These are phyloP conservation scores for Metarhizium guizhouense DNA, from an alignment of 2,329 filamentous ascomycete genomes.

Conservation along the genomic window DNA sequence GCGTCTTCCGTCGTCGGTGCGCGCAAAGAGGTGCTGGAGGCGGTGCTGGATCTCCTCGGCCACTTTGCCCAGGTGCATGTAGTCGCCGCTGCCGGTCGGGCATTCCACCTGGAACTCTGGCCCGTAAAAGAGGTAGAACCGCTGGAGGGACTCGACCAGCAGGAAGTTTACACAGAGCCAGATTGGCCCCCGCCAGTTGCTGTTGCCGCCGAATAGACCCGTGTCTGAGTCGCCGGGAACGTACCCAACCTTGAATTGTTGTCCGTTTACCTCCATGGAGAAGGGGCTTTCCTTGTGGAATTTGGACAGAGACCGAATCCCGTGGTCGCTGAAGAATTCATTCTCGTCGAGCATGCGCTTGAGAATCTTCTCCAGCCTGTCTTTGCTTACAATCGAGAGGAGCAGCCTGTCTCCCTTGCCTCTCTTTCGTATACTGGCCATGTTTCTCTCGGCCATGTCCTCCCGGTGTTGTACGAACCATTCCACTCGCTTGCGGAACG, in stretches of 20 bases:
- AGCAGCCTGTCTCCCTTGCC: slow-evolving; percentile 86
- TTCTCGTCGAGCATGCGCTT: slow-evolving; percentile 88
- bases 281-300: slow-evolving; percentile 84
- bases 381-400: slow-evolving; percentile 83
- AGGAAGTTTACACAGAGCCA: slow-evolving; percentile 97
- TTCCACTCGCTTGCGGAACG: slow-evolving; percentile 85
- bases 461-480: slow-evolving; percentile 89
- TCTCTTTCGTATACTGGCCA: slow-evolving; percentile 83
- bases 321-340: slow-evolving; percentile 84
- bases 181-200: slow-evolving; percentile 93
- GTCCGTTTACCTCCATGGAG: slow-evolving; percentile 92
- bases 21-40: slow-evolving; percentile 81
- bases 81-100: slow-evolving; percentile 84
- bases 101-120: slow-evolving; percentile 84
- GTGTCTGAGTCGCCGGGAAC: slow-evolving; percentile 95
- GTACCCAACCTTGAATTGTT: slow-evolving; percentile 80
- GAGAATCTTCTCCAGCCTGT: slow-evolving; percentile 82
- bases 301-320: slow-evolving; percentile 87
- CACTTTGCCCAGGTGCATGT: slow-evolving; percentile 92
- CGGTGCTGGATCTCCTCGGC: slow-evolving; percentile 93
- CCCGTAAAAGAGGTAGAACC: slow-evolving; percentile 95
- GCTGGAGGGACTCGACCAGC: slow-evolving; percentile 84
- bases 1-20: slow-evolving; percentile 74
- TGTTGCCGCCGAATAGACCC: slow-evolving; percentile 91
- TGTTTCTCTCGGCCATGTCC: slow-evolving; percentile 85